A percentile compares a stretch with the other conserved stretches of the same genome.
Conservation (phyloP, 1,284 basidiomycete species). For the Marasmius tenuissimus region DNA sequence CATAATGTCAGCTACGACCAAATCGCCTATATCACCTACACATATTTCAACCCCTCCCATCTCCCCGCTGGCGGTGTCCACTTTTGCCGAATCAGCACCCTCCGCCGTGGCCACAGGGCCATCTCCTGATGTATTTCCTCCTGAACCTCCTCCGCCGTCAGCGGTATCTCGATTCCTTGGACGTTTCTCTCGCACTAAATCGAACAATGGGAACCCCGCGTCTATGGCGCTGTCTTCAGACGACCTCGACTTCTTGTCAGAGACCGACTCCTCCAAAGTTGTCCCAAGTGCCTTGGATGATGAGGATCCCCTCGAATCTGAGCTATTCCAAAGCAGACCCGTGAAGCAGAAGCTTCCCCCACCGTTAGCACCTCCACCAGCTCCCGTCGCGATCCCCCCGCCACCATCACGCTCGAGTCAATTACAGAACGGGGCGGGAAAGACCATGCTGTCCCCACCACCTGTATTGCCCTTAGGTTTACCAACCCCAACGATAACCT, state of each 20-base stretch:
- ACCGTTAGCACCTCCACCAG: constrained; percentile 43
- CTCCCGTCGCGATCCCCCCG: constrained; percentile 16
- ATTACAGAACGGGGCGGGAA: background rate
- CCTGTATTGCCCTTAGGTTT: background rate
- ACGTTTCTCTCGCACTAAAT: constrained; percentile 58
- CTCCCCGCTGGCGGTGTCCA: background rate
- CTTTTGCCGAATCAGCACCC: constrained; percentile 16
- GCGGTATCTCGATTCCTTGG: constrained; percentile 72
- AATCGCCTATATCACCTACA: constrained; percentile 10
- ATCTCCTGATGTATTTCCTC: constrained; percentile 16
- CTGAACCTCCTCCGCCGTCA: constrained; percentile 38
- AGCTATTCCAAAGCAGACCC: constrained; percentile 29
- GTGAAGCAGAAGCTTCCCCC: constrained; percentile 49
- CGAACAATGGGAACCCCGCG: constrained; percentile 33
- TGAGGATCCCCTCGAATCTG: constrained; percentile 12
- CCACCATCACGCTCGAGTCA: background rate
- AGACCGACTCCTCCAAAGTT: constrained; percentile 52
- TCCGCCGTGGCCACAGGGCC: constrained; percentile 20
- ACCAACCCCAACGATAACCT: background rate
- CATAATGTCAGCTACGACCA: constrained; percentile 9
- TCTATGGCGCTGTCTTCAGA: constrained; percentile 66
- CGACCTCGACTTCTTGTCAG: constrained; percentile 74
- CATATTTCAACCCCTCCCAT: constrained; percentile 19
- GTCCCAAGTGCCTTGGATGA: constrained; percentile 41
- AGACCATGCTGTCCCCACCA: background rate